These are phyloP conservation scores for Pistacia integerrima DNA, from an alignment of 345 rosid genomes.

Conservation along the genomic window DNA sequence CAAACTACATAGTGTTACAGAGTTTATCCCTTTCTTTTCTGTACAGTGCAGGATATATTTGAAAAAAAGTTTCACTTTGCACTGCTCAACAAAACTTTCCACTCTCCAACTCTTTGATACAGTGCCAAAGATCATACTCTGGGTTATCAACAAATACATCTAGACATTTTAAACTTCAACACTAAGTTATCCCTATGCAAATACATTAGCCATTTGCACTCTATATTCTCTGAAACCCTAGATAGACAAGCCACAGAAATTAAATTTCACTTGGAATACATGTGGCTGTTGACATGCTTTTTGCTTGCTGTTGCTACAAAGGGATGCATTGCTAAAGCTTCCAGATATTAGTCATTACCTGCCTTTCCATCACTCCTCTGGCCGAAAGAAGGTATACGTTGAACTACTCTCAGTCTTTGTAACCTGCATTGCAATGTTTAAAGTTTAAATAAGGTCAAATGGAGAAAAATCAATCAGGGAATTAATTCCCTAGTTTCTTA, in stretches of 20 bases:
- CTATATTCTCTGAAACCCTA: not conserved
- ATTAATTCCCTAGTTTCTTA: not conserved
- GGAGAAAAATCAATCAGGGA: not conserved
- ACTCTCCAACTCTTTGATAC: not conserved
- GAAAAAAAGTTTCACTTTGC: not conserved
- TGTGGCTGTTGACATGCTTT: not conserved
- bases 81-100: not conserved
- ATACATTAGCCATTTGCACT: not conserved
- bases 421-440: constrained; percentile 41
- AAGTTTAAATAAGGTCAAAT: not conserved
- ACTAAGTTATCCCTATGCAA: not conserved
- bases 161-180: not conserved
- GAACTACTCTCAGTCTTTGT: constrained; percentile 72
- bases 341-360: constrained; percentile 5
- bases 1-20: not conserved
- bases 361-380: constrained; percentile 48
- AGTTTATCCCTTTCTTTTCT: constrained; percentile 1
- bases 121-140: not conserved
- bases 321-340: not conserved
- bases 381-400: constrained; percentile 52
- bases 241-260: not conserved
- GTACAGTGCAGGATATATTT: not conserved
- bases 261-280: not conserved
- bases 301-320: not conserved
- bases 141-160: not conserved